Evolutionary conservation across 2,329 filamentous ascomycete genomes (phyloP).

Genomic region (Zasmidium angulare): DNA sequence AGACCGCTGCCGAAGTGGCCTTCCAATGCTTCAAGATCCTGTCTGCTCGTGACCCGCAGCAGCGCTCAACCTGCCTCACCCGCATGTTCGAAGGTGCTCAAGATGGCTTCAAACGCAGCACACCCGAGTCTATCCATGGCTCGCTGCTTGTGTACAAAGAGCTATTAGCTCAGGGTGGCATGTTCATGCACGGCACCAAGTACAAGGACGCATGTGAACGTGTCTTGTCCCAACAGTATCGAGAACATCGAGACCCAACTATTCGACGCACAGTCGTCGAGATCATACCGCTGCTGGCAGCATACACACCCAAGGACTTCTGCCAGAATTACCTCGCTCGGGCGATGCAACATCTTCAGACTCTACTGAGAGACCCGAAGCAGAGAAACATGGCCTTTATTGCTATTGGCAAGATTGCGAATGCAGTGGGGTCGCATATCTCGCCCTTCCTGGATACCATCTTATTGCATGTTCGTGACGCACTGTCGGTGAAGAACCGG

Average conservation of each 20-base stretch:
- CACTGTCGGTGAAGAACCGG: conserved; percentile 74
- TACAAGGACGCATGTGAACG: conserved; percentile 93
- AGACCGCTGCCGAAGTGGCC: conserved; percentile 88
- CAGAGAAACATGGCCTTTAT: conserved; percentile 92
- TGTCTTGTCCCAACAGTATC: conserved; percentile 71
- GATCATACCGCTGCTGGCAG: conserved; percentile 88
- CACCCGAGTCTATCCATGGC: conserved; percentile 88
- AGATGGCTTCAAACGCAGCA: conserved; percentile 73
- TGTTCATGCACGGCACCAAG: conserved; percentile 93
- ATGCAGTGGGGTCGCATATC: conserved; percentile 93
- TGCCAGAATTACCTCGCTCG: conserved; percentile 83
- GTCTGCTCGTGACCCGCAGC: conserved; percentile 82
- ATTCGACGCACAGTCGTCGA: conserved; percentile 88
- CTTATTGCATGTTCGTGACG: conserved; percentile 88
- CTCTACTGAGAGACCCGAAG: conserved; percentile 91
- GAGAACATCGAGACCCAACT: conserved; percentile 84
- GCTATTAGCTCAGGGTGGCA: conserved; percentile 88
- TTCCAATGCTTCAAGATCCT: conserved; percentile 96
- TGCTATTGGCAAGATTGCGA: conserved; percentile 93
- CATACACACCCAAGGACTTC: conserved; percentile 89
- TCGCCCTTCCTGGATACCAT: conserved; percentile 94
- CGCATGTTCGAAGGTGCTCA: conserved; percentile 87
- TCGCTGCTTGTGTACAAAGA: conserved; percentile 91
- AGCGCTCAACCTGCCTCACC: conserved; percentile 83
- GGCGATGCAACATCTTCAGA: conserved; percentile 95